A percentile compares a stretch with the other conserved stretches of the same genome.
Evolutionary conservation across 2,329 filamentous ascomycete genomes (phyloP).

Genomic region (Penicillium sp.): DNA sequence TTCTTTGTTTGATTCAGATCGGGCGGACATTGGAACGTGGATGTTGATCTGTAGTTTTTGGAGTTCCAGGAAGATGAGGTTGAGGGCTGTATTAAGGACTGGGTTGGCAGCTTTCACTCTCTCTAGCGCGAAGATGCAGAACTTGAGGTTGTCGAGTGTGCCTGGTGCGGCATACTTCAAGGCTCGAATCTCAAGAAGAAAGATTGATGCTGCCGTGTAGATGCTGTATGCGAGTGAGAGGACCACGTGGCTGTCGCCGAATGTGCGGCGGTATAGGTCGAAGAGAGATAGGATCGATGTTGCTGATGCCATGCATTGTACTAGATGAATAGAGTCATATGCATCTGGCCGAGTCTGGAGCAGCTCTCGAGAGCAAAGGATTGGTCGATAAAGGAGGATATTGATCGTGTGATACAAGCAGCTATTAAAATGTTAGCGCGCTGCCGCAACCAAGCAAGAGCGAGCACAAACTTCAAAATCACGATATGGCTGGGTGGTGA

Average conservation of each 20-base stretch:
- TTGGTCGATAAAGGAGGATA: slow-evolving; percentile 60
- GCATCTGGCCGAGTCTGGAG: slow-evolving; percentile 27
- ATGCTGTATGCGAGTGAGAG: slow-evolving; percentile 61
- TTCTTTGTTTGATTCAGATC: slow-evolving; percentile 22
- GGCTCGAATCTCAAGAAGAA: slow-evolving; percentile 62
- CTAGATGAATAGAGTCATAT: slow-evolving; percentile 51
- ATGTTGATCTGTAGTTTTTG: slow-evolving; percentile 47
- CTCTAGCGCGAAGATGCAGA: slow-evolving; percentile 57
- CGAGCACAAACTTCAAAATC: slow-evolving; percentile 55
- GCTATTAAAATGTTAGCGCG: slow-evolving; percentile 37
- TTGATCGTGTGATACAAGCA: slow-evolving; percentile 63
- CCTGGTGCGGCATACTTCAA: slow-evolving; percentile 54
- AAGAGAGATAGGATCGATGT: slow-evolving; percentile 64
- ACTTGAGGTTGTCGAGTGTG: slow-evolving; percentile 56
- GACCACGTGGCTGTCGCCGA: slow-evolving; percentile 59
- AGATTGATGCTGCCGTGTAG: slow-evolving; percentile 63
- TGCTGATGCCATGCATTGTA: slow-evolving; percentile 61
- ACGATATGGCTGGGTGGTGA: slow-evolving; percentile 62
- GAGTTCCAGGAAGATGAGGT: slow-evolving; percentile 52
- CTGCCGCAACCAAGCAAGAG: background rate
- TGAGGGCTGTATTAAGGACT: slow-evolving; percentile 58
- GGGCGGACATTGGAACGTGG: slow-evolving; percentile 20
- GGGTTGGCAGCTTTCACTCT: slow-evolving; percentile 57
- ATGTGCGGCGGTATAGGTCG: slow-evolving; percentile 61
- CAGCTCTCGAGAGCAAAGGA: slow-evolving; percentile 40